A percentile compares a stretch with the other conserved stretches of the same genome.
These are phyloP conservation scores for Talaromyces liani DNA, from an alignment of 495 filamentous ascomycete species.

Conservation along the genomic window DNA sequence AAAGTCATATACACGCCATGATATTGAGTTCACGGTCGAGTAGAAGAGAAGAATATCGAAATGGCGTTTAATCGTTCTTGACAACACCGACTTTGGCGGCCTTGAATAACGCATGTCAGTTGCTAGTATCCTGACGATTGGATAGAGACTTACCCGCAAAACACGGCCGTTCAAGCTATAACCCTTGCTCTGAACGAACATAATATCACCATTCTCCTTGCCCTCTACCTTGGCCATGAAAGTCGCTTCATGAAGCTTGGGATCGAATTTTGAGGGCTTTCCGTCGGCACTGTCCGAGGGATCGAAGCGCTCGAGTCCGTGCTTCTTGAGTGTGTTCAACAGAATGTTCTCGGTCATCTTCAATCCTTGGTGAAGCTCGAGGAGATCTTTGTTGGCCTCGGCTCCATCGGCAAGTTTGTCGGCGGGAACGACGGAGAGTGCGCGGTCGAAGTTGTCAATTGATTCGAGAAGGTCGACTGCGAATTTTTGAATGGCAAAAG, in stretches of 20 bases:
- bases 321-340: slow-evolving; percentile 83
- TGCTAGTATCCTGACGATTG: background rate
- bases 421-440: slow-evolving; percentile 67
- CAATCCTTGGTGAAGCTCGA: slow-evolving; percentile 76
- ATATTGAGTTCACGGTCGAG: background rate
- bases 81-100: slow-evolving; percentile 95
- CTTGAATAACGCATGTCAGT: slow-evolving; percentile 22
- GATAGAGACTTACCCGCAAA: slow-evolving; percentile 53
- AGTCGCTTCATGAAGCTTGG: slow-evolving; percentile 90
- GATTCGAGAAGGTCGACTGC: slow-evolving; percentile 88
- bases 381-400: slow-evolving; percentile 55
- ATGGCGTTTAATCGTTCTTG: slow-evolving; percentile 48
- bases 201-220: slow-evolving; percentile 85
- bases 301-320: slow-evolving; percentile 87
- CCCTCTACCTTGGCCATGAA: slow-evolving; percentile 80
- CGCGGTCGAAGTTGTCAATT: slow-evolving; percentile 95
- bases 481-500: slow-evolving; percentile 93
- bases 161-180: slow-evolving; percentile 86
- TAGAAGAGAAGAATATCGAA: slow-evolving; percentile 7
- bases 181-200: slow-evolving; percentile 91
- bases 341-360: slow-evolving; percentile 91
- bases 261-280: slow-evolving; percentile 68
- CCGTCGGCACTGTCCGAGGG: slow-evolving; percentile 49
- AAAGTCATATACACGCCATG: slow-evolving; percentile 2
- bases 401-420: slow-evolving; percentile 53